phyloP scores from a whole-genome alignment of 2,329 filamentous ascomycete species.

The Metarhizium album region DNA sequence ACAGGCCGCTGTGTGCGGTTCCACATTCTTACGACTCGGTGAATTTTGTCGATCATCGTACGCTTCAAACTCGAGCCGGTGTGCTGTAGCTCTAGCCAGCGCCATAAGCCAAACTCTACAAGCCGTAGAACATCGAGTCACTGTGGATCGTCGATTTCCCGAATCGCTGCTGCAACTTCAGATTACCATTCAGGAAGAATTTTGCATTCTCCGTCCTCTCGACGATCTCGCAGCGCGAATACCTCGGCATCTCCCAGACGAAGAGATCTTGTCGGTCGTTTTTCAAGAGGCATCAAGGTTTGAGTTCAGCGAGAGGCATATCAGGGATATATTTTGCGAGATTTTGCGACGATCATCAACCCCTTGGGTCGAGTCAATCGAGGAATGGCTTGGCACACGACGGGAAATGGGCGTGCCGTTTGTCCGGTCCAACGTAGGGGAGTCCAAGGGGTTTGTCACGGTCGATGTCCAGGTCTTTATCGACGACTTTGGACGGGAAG shows the following conservation, averaged over 20 bases:
- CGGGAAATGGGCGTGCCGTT: constrained; percentile 45
- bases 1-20: constrained; percentile 36
- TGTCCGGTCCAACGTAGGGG: constrained; percentile 32
- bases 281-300: constrained; percentile 52
- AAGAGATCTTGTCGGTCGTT: constrained; percentile 49
- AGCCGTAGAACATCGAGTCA: constrained; percentile 38
- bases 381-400: constrained; percentile 65
- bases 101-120: constrained; percentile 37
- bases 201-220: constrained; percentile 40
- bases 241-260: constrained; percentile 38
- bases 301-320: constrained; percentile 50
- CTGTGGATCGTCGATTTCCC: constrained; percentile 28
- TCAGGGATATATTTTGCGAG: constrained; percentile 56
- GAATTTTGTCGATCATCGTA: constrained; percentile 37
- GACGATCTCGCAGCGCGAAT: constrained; percentile 38
- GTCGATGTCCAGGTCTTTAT: constrained; percentile 42
- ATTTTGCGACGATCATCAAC: constrained; percentile 51
- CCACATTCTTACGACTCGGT: constrained; percentile 33
- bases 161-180: constrained; percentile 44
- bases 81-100: constrained; percentile 41
- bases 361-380: constrained; percentile 57
- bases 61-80: constrained; percentile 30
- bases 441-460: constrained; percentile 48
- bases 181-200: constrained; percentile 34
- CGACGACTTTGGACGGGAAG: constrained; percentile 49